Evolutionary conservation across 2,329 filamentous ascomycete species (phyloP), one percentile per base, ranked within the genome.

Genomic region (Fusarium foetens): DNA sequence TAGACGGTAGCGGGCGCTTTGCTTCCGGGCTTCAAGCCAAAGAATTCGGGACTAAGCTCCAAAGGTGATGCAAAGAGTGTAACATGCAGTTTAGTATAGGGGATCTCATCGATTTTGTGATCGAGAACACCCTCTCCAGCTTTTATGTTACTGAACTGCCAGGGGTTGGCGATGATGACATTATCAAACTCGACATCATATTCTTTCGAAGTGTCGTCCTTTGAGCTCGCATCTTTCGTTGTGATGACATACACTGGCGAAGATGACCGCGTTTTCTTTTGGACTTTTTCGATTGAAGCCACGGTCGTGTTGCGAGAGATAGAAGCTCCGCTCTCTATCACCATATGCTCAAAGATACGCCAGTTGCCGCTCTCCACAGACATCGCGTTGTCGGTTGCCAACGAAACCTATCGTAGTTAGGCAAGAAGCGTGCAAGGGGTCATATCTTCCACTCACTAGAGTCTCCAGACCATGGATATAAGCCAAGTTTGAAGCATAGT

Each of bases 401-500:
- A 94, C 46, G 94, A 95, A 5, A 97, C 92, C 84, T 86, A 36
- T n/a, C 33, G 25, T 13, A n/a, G 25, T 76, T 31, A 76, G 59
- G n/a, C 11, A 23, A 25, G 13, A 17, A n/a, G 19, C 8, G 13
- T 19, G 13, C 10, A 9, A 12, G 23, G 13, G 17, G 5, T 52
- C 33, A 53, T n/a, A 19, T 11, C 7, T n/a, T 10, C 10, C 36
- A 65, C 78, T 58, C 65, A 89, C 89, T 92, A 98, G 94, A 3
- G 95, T 90, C 77, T 97, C 94, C 2, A 99, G 83, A 1, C 94
- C 96, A 77, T 98, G 95, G 52, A 98, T 96, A 39, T 90, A 84
- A n/a, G 86, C 88, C 17, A 98, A 82, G 75, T 98, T 98, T 53
- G 95, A 94, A 2, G 93, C 96, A 82, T 98, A 99, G 81, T 98